phyloP scores from a whole-genome alignment of 2,329 filamentous ascomycete species.

The Claviceps citrina region DNA sequence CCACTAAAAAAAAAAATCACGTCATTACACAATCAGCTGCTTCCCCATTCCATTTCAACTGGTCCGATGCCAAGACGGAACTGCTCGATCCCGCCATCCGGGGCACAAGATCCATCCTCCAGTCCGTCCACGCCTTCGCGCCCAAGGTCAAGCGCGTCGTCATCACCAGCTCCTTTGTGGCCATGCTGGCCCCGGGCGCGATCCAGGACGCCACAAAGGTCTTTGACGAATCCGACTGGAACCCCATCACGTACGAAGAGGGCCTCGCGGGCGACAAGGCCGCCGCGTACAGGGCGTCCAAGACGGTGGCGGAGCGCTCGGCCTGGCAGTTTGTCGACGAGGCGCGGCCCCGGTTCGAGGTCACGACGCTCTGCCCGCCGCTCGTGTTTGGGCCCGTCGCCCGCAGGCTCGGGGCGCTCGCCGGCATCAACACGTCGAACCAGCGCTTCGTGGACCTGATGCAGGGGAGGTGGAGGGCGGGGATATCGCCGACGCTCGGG shows the following conservation, averaged over 20 bases:
- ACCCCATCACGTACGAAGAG: constrained; percentile 33
- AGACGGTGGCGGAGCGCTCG: constrained; percentile 37
- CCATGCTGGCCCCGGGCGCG: constrained; percentile 28
- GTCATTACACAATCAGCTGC: too few species aligned
- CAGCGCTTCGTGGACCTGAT: constrained; percentile 28
- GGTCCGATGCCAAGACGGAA: constrained; percentile 34
- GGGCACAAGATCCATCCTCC: constrained; percentile 53
- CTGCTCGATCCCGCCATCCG: constrained; percentile 42
- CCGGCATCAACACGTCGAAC: constrained; percentile 38
- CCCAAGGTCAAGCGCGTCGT: constrained; percentile 56
- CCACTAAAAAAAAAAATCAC: too few species aligned
- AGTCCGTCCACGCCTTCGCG: constrained; percentile 46
- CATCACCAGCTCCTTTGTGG: constrained; percentile 41
- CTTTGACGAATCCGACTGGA: constrained; percentile 37
- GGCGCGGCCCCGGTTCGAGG: constrained; percentile 30
- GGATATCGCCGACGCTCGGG: constrained; percentile 24
- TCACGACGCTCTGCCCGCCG: constrained; percentile 39
- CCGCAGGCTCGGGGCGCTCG: constrained; percentile 29
- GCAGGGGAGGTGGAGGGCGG: not conserved
- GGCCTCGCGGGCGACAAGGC: constrained; percentile 20
- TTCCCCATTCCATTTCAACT: constrained; percentile 42
- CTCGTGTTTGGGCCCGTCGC: constrained; percentile 38
- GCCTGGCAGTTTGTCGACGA: constrained; percentile 36
- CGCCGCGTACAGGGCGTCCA: constrained; percentile 38
- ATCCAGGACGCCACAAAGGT: constrained; percentile 22